Percentiles rank a stretch among this genome's conserved stretches.
phyloP scores from a whole-genome alignment of 2,329 filamentous ascomycete genomes.

The Aspergillus sp. region DNA sequence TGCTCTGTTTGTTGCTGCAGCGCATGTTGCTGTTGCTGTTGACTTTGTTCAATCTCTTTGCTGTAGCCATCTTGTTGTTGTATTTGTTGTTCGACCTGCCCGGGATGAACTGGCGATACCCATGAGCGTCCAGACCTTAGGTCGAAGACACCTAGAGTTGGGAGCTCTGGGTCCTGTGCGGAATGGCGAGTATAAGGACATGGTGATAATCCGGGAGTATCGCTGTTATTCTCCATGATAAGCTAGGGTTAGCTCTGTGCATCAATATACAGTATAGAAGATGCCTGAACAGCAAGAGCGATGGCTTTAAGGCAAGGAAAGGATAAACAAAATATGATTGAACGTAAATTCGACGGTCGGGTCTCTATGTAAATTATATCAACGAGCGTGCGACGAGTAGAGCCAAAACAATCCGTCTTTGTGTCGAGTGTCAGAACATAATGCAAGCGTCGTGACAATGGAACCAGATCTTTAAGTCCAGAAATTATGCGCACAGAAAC shows the following conservation, averaged over 20 bases:
- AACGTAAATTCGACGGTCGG: not conserved
- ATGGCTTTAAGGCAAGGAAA: not conserved
- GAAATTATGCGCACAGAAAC: not conserved
- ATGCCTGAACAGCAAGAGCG: not conserved
- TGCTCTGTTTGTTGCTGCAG: not conserved
- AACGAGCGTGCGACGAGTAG: not conserved
- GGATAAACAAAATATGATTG: not conserved
- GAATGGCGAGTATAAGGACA: not conserved
- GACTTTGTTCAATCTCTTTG: not conserved
- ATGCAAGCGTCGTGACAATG: not conserved
- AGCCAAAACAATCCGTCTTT: conserved; percentile 1
- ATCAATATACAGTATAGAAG: not conserved
- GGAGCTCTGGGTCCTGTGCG: not conserved
- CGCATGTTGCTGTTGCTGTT: not conserved
- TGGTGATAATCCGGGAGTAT: not conserved
- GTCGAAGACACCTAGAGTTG: not conserved
- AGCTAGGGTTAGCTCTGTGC: not conserved
- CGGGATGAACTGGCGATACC: not conserved
- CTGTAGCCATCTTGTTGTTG: not conserved
- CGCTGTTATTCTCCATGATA: not conserved
- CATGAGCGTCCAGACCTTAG: not conserved
- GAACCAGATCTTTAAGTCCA: not conserved
- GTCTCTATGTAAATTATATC: not conserved
- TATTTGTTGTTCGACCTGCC: not conserved
- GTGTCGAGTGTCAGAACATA: not conserved